Evolutionary conservation across 257 asterid species (phyloP), one percentile per base, ranked within the genome.

Genomic region (Anisodus acutangulus): DNA sequence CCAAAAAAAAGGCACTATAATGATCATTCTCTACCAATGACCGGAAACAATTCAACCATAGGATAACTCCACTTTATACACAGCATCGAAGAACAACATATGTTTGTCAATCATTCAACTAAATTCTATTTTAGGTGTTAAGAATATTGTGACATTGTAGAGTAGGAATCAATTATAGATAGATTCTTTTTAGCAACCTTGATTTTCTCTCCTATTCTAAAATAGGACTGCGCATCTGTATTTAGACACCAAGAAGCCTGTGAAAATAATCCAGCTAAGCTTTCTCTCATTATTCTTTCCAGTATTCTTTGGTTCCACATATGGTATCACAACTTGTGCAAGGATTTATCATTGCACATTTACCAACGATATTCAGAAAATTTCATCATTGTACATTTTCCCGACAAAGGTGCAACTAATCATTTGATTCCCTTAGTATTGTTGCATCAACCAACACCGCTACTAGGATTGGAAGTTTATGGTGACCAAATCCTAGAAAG

Each of bases 21-120:
- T 69, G 76, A 80, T 79, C 82, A 41, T 79, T 83, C 81, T 63
- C 80, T 76, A 76, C 79, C 86, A 78, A 3, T 45, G 82, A 70
- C 80, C 80, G 17, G n/a, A 35, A 64, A 78, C 70, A 82, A 84
- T 64, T 67, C 41, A 79, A 68, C 82, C 54, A 35, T 39, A 82
- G 16, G 37, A 35, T 22, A 43, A 53, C 60, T 47, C 9, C 31
- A 7, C 47, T 8, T 47, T 12, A 13, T 67, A 67, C 51, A 67
- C 55, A 71, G 37, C 10, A 71, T 45, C 58, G 8, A 45, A 71
- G 58, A 71, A 45, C 16, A n/a, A 37, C 79, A 8, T 19, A 71
- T 19, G 9, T 71, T 19, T 51, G 8, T 45, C 37, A 45, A 71
- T 13, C n/a, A 67, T 67, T 31, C 74, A 67, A 67, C 74, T 13